Conservation (phyloP, 352 stramenopile genomes). For the Globisporangium middletonii region DNA sequence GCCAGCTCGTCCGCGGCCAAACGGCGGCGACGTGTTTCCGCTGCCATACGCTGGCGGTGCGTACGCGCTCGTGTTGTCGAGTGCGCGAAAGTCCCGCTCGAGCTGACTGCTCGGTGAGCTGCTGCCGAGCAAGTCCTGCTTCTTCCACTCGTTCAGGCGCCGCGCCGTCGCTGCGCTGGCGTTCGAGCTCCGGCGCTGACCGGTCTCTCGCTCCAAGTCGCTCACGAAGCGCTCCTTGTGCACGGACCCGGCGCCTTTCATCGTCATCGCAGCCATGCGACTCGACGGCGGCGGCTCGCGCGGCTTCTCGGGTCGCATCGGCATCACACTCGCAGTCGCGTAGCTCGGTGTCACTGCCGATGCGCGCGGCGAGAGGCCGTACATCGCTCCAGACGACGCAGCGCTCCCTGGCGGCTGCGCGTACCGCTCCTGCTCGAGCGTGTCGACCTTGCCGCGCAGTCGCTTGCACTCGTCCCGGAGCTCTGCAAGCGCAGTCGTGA, state of each 20-base stretch:
- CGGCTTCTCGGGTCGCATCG: conserved; percentile 50
- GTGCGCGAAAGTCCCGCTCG: conserved; percentile 40
- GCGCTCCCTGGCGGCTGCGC: conserved; percentile 8
- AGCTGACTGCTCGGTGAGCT: conserved; percentile 29
- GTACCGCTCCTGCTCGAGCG: conserved; percentile 31
- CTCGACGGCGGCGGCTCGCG: conserved; percentile 13
- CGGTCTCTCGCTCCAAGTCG: conserved; percentile 60
- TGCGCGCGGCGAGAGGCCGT: conserved; percentile 6
- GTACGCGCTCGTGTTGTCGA: conserved; percentile 13
- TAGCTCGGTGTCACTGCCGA: conserved; percentile 9
- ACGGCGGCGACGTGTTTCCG: conserved; percentile 7
- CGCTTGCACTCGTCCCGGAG: conserved; percentile 32
- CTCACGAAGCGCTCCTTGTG: conserved; percentile 78
- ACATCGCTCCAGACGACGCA: conserved; percentile 5
- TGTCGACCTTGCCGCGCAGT: conserved; percentile 32
- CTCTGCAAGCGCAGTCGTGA: conserved; percentile 24
- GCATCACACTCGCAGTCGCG: conserved; percentile 12
- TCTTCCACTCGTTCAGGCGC: conserved; percentile 32
- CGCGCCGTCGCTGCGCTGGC: conserved; percentile 5
- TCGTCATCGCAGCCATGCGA: conserved; percentile 4
- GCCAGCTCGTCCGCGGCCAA: conserved; percentile 3
- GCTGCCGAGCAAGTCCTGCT: conserved; percentile 18
- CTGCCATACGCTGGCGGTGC: not conserved
- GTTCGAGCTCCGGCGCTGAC: conserved; percentile 39
- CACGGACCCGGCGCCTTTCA: conserved; percentile 20